Conservation (phyloP, 192 early-diverging fungal species). For the Coemansia sp. region DNA sequence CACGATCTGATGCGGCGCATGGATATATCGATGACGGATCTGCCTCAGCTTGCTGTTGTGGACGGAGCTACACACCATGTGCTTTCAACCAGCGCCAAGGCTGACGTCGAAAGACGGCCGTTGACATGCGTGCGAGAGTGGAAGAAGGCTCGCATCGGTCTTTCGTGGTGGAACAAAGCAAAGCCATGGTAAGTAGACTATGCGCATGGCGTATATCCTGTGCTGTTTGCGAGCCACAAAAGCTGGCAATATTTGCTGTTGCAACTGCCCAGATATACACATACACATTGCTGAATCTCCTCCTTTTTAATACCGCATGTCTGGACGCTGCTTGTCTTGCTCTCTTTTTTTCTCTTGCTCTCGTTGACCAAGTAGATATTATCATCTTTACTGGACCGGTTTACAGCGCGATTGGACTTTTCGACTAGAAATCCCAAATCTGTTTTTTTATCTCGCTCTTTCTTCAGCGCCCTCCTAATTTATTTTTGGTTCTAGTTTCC, state of each 20-base stretch:
- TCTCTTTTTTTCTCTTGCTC: slow-evolving; percentile 6
- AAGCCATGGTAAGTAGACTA: slow-evolving; percentile 43
- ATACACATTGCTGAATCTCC: slow-evolving; percentile 6
- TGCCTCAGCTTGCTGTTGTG: slow-evolving; percentile 39
- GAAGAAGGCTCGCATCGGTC: slow-evolving; percentile 35
- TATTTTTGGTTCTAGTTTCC: neutral
- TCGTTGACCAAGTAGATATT: slow-evolving; percentile 7
- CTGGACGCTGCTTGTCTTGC: neutral
- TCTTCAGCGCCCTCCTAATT: neutral
- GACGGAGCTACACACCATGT: slow-evolving; percentile 48
- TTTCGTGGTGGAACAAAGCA: slow-evolving; percentile 45
- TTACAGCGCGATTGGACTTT: neutral
- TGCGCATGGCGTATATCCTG: neutral
- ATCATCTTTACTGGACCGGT: neutral
- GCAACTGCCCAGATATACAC: neutral
- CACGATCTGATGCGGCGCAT: slow-evolving; percentile 39
- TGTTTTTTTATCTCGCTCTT: neutral
- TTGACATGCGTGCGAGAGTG: slow-evolving; percentile 53
- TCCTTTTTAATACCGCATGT: slow-evolving; percentile 5
- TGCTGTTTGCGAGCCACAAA: neutral
- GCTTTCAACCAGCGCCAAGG: slow-evolving; percentile 16
- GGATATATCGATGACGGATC: slow-evolving; percentile 29
- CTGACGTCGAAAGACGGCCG: slow-evolving; percentile 37
- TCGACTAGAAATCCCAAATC: neutral
- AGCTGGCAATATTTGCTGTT: no score